Conservation (phyloP, 2,329 filamentous ascomycete species). For the Curvularia spicifera region DNA sequence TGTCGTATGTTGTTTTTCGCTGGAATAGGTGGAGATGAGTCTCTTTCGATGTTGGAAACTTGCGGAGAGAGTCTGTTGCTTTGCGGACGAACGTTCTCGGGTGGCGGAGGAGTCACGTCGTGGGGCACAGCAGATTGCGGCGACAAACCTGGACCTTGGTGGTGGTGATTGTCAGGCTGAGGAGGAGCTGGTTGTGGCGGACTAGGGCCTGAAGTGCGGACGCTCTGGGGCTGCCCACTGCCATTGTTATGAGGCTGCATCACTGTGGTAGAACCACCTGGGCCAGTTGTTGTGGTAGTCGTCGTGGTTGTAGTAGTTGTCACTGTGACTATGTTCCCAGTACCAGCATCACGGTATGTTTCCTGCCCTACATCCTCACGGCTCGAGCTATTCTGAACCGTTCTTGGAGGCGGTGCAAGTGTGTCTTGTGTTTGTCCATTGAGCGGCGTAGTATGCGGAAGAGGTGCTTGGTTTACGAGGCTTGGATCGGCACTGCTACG, state of each 20-base stretch:
- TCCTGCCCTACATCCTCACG: slow-evolving; percentile 39
- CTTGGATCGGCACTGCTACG: slow-evolving; percentile 42
- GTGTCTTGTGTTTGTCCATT: slow-evolving; percentile 16
- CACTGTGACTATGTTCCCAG: slow-evolving; percentile 45
- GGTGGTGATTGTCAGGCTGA: slow-evolving; percentile 20
- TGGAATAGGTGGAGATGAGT: slow-evolving; percentile 43
- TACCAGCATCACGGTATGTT: slow-evolving; percentile 40
- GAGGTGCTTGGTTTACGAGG: slow-evolving; percentile 36
- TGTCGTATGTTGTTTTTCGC: slow-evolving; percentile 46
- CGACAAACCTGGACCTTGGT: slow-evolving; percentile 21
- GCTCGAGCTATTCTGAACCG: slow-evolving; percentile 27
- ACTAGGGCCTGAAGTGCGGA: slow-evolving; percentile 43
- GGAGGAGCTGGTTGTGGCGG: slow-evolving; percentile 41
- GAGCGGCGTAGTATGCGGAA: slow-evolving; percentile 13
- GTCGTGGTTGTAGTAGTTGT: slow-evolving; percentile 48
- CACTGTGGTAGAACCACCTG: slow-evolving; percentile 44
- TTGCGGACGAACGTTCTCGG: slow-evolving; percentile 10
- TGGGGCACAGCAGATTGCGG: slow-evolving; percentile 23
- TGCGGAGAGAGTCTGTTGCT: slow-evolving; percentile 13
- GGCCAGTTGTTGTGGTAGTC: slow-evolving; percentile 45
- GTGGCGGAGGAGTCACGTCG: slow-evolving; percentile 13
- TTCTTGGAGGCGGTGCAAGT: slow-evolving; percentile 24
- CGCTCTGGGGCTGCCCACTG: slow-evolving; percentile 30
- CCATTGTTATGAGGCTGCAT: slow-evolving; percentile 34
- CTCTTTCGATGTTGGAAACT: slow-evolving; percentile 16